Evolutionary conservation across 768 basidiomycete species (phyloP).

Genomic region (Favolaschia claudopus): DNA sequence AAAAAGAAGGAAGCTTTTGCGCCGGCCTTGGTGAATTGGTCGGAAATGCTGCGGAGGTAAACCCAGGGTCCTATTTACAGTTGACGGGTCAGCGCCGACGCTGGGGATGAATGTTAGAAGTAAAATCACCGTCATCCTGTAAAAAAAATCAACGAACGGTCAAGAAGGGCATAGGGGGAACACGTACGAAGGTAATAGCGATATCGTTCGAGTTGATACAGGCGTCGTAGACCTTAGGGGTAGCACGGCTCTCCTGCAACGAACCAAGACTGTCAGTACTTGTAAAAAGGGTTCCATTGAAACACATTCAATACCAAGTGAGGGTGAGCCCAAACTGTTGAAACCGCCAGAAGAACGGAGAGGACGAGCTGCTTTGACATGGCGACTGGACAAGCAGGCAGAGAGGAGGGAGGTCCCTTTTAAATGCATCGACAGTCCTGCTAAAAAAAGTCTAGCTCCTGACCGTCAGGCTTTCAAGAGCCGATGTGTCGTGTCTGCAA

Average conservation of each 20-base stretch:
- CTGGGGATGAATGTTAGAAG: background rate
- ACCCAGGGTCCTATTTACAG: constrained; percentile 8
- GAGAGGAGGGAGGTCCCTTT: background rate
- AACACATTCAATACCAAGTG: background rate
- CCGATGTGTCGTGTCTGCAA: no score
- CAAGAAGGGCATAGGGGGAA: no score
- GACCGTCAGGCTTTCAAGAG: no score
- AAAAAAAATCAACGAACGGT: background rate
- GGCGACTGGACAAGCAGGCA: background rate
- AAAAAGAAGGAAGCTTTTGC: constrained; percentile 30
- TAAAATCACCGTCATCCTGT: constrained; percentile 12
- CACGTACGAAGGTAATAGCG: constrained; percentile 16
- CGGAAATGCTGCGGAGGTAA: constrained; percentile 14
- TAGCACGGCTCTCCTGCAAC: background rate
- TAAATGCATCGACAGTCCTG: background rate
- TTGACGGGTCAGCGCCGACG: background rate
- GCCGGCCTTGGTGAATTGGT: constrained; percentile 25
- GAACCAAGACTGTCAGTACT: background rate
- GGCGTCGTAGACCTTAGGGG: constrained; percentile 9
- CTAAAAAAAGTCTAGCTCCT: no score
- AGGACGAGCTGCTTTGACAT: background rate
- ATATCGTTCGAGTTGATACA: constrained; percentile 18
- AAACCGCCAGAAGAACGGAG: background rate
- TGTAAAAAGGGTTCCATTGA: background rate
- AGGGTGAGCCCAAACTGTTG: background rate